Percentiles rank a stretch among this genome's conserved stretches.
These are phyloP conservation scores for Dactylellina sp. DNA, from an alignment of 2,329 filamentous ascomycete species.

Conservation along the genomic window DNA sequence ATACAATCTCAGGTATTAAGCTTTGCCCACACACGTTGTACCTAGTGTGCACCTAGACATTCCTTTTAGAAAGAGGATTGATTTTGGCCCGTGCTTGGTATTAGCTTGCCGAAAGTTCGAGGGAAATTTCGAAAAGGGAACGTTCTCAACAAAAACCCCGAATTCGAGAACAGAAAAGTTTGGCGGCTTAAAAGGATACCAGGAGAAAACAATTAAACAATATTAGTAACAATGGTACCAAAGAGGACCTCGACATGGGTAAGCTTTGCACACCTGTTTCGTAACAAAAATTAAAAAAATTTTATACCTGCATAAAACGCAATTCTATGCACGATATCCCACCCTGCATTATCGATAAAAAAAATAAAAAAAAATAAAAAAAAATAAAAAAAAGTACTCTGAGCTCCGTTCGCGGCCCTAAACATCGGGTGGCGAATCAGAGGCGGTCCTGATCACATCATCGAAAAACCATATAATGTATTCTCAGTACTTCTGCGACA, in stretches of 20 bases:
- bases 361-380: too few species aligned
- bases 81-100: constrained; percentile 2
- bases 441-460: background rate
- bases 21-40: too few species aligned
- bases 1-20: background rate
- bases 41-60: too few species aligned
- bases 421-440: too few species aligned
- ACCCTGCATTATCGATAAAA: constrained; percentile 46
- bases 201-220: background rate
- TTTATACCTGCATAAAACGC: constrained; percentile 3
- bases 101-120: constrained; percentile 16
- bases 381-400: too few species aligned
- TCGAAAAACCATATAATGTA: constrained; percentile 8
- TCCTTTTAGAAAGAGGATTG: too few species aligned
- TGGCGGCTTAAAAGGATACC: too few species aligned
- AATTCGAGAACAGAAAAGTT: background rate
- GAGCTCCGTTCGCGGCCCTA: background rate
- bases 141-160: constrained; percentile 34
- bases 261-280: constrained; percentile 24
- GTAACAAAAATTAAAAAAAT: background rate
- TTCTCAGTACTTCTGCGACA: background rate
- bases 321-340: too few species aligned
- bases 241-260: constrained; percentile 49
- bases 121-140: background rate
- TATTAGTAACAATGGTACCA: constrained; percentile 28